These are phyloP conservation scores for Cercospora sesami DNA, from an alignment of 2,329 filamentous ascomycete species.

Conservation along the genomic window DNA sequence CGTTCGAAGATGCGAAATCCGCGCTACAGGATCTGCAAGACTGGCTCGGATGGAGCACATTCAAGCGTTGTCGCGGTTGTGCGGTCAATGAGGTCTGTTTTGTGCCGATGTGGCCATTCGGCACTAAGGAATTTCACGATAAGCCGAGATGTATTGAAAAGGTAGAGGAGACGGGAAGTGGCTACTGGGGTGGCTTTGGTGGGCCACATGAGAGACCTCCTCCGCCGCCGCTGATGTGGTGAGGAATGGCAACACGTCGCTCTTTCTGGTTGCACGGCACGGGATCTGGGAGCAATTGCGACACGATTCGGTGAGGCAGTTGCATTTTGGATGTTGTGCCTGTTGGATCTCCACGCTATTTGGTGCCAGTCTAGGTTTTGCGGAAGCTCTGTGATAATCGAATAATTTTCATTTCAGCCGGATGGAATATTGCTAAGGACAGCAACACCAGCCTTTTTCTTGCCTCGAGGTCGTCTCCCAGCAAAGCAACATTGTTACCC, in stretches of 20 bases:
- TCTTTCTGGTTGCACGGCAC: not conserved
- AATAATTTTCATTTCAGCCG: not conserved
- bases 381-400: not conserved
- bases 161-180: constrained; percentile 28
- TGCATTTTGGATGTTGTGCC: not conserved
- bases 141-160: constrained; percentile 46
- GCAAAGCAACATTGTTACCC: not conserved
- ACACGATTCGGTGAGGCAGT: not conserved
- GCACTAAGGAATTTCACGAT: constrained; percentile 56
- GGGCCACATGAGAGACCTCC: not conserved
- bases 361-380: not conserved
- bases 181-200: constrained; percentile 28
- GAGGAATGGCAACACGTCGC: not conserved
- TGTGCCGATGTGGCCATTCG: constrained; percentile 66
- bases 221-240: not conserved
- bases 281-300: not conserved
- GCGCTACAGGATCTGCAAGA: constrained; percentile 46
- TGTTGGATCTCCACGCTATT: not conserved
- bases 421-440: not conserved
- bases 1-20: constrained; percentile 33
- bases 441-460: not conserved
- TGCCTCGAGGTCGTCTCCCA: not conserved
- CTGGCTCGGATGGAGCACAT: constrained; percentile 60
- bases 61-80: constrained; percentile 60
- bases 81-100: constrained; percentile 57